These are phyloP conservation scores for Chrysosporium queenslandicum DNA, from an alignment of 2,329 filamentous ascomycete genomes.

Conservation along the genomic window DNA sequence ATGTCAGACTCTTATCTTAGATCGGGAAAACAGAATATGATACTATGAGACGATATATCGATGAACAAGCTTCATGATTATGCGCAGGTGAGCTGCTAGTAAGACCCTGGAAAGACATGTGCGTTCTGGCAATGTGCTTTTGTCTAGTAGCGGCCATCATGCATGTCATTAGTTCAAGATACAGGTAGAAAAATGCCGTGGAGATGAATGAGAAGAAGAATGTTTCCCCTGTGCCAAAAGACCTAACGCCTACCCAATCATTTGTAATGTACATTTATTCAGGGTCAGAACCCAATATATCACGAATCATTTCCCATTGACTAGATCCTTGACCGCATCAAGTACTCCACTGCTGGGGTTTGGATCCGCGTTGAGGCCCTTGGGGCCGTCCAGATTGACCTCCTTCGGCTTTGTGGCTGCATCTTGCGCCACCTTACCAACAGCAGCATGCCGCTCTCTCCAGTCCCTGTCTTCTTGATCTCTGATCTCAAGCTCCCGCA, in stretches of 20 bases:
- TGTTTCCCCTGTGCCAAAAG: not conserved
- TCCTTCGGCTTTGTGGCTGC: conserved; percentile 22
- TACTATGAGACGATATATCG: conserved; percentile 39
- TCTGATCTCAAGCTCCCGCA: conserved; percentile 77
- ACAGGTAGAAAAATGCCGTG: not conserved
- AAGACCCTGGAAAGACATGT: not conserved
- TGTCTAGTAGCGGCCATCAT: not conserved
- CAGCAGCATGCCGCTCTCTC: conserved; percentile 43
- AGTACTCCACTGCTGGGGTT: conserved; percentile 25
- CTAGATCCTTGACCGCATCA: conserved; percentile 30
- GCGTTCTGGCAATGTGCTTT: not conserved
- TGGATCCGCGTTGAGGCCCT: conserved; percentile 17
- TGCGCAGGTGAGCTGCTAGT: not conserved
- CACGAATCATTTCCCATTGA: conserved; percentile 17
- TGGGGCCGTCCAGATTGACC: conserved; percentile 1
- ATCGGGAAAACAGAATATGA: conserved; percentile 41
- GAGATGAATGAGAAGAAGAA: conserved; percentile 10
- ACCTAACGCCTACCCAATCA: conserved; percentile 13
- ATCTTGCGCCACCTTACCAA: conserved; percentile 33
- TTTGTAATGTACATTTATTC: no score
- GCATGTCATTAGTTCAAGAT: no score
- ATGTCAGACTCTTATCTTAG: no score
- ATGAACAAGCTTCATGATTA: conserved; percentile 29
- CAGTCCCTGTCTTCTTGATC: conserved; percentile 70
- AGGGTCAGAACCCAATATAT: no score